Evolutionary conservation across 1,284 basidiomycete species (phyloP), one percentile per base, ranked within the genome.

Genomic region (Lignosus rhinocerotis): DNA sequence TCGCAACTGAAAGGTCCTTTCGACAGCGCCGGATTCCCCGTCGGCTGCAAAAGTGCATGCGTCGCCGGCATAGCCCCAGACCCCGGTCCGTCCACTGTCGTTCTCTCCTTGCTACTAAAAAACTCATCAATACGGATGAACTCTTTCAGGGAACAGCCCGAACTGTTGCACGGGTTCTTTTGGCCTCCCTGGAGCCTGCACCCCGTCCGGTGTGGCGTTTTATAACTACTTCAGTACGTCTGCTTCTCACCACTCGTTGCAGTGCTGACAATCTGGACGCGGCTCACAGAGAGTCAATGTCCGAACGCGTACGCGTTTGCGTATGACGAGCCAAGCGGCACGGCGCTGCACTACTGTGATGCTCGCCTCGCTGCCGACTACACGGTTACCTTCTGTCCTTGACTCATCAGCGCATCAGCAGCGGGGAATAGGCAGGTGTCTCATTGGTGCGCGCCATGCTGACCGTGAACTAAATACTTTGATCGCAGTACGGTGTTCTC

Each of bases 301-400:
- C 78, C 78, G 3, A 72, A 78, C 63, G 66, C 78, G 3, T 82
- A 82, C 66, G 78, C 73, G 0, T 83, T 81, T 60, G 79, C 81
- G 2, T 83, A 73, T 63, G 81, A 83, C 66, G 81, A 82, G 65
- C 66, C 68, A 47, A 76, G 73, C 60, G 75, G 75, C 6, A 78
- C 76, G 8, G 78, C 81, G 6, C 71, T 82, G 36, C 80, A 74
- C 75, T 77, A 74, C 1, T 83, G 81, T 66, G 61, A 64, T 38
- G 66, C 74, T 6, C 48, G 58, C 48, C 56, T 66, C 21, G 65
- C 66, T 3, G 76, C 80, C 6, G 76, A 80, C 62, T 84, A 80
- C 63, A 80, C 77, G 16, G 53, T 82, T 61, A 81, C 78, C 0
- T 82, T 82, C 74, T 83, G 80, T 70, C 79, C 79, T 53, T 75